phyloP scores from a whole-genome alignment of 2,329 filamentous ascomycete genomes.

The Ophiostoma quercus region DNA sequence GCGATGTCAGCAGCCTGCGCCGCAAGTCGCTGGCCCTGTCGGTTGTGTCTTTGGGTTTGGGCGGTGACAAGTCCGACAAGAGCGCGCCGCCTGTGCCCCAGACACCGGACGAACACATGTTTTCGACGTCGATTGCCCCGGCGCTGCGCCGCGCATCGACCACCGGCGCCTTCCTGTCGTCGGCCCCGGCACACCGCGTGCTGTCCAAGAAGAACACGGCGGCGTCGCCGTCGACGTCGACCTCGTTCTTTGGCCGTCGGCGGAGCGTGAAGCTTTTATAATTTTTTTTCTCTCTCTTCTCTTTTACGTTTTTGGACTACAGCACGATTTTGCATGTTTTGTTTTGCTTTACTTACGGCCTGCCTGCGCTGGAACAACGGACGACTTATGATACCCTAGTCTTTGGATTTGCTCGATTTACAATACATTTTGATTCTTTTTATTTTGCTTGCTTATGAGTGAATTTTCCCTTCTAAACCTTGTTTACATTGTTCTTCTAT shows the following conservation, averaged over 20 bases:
- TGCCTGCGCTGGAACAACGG: constrained; percentile 14
- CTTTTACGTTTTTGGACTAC: background rate
- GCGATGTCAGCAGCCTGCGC: constrained; percentile 4
- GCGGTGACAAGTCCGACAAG: constrained; percentile 28
- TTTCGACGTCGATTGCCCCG: background rate
- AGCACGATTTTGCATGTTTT: constrained; percentile 2
- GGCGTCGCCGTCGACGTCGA: background rate
- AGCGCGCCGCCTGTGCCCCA: constrained; percentile 36
- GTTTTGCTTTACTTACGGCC: background rate
- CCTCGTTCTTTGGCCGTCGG: constrained; percentile 17
- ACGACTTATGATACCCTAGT: constrained; percentile 23
- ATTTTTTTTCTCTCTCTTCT: background rate
- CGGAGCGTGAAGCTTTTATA: constrained; percentile 21
- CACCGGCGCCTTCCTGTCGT: constrained; percentile 32
- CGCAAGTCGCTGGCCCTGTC: constrained; percentile 26
- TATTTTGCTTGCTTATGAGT: background rate
- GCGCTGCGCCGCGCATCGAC: constrained; percentile 16
- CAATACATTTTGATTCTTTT: background rate
- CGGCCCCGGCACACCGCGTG: background rate
- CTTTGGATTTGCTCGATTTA: constrained; percentile 8
- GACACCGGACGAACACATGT: constrained; percentile 24
- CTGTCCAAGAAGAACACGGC: constrained; percentile 36
- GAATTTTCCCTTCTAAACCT: background rate
- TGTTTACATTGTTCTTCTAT: background rate
- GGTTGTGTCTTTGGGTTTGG: constrained; percentile 4